Conservation (phyloP, 495 filamentous ascomycete genomes). For the Opeltia flavorubescens region DNA sequence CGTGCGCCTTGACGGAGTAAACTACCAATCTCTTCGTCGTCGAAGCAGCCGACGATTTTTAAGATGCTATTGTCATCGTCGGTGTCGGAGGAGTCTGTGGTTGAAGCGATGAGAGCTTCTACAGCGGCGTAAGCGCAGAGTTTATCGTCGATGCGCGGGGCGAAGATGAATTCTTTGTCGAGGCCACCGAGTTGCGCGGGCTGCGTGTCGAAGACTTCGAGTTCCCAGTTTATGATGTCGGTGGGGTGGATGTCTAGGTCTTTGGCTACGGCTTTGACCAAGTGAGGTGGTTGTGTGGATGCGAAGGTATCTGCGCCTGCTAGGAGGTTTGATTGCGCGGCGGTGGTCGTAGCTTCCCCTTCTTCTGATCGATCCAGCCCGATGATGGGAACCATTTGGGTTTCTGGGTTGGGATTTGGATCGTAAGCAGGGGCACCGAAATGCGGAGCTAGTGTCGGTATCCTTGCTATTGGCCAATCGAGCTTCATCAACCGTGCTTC, state of each 20-base stretch:
- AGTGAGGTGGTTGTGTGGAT: conserved; percentile 64
- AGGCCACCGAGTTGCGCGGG: conserved; percentile 73
- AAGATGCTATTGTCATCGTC: conserved; percentile 39
- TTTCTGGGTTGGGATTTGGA: conserved; percentile 76
- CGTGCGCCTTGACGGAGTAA: conserved; percentile 78
- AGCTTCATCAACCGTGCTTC: conserved; percentile 73
- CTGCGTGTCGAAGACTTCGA: conserved; percentile 90
- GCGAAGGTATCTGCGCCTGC: conserved; percentile 47
- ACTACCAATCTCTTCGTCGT: conserved; percentile 92
- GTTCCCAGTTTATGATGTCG: conserved; percentile 85
- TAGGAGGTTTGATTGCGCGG: conserved; percentile 7
- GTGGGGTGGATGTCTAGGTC: conserved; percentile 56
- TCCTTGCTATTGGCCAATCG: conserved; percentile 83
- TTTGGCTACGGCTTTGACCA: conserved; percentile 68
- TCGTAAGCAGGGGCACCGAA: conserved; percentile 62
- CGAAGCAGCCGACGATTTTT: conserved; percentile 81
- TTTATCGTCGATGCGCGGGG: conserved; percentile 91
- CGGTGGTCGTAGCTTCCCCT: conserved; percentile 15
- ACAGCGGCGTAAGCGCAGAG: conserved; percentile 89
- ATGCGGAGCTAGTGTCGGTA: conserved; percentile 87
- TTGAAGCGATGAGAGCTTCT: conserved; percentile 62
- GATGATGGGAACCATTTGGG: conserved; percentile 87
- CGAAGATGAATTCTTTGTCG: conserved; percentile 90
- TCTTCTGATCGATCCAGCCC: conserved; percentile 64
- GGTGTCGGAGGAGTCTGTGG: conserved; percentile 26